Base-by-base conservation (phyloP, 176 grass and related monocot species). In the Musa acuminata region DNA sequence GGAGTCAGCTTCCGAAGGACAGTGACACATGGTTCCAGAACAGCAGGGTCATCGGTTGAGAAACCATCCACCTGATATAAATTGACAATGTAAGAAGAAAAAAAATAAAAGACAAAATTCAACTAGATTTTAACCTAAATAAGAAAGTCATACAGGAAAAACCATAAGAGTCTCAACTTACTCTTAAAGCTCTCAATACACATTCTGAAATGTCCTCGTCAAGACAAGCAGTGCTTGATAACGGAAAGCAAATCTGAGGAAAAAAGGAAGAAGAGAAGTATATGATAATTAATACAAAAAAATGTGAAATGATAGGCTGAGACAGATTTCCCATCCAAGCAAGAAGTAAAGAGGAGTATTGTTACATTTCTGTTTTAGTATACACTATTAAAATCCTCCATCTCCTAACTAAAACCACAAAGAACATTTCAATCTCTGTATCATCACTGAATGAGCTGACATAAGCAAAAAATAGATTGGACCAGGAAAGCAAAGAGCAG, bases 171-270 rank as follows among this genome's bases (percentile, higher is more conserved):
- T 58, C 35, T 24, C 52, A 80, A 35, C 82, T 93, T 76, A 89
- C 94, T 85, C 81, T 90, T 89, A 98, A 81, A 75, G 72, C 74
- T 82, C 62, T 86, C 55, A 82, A n/a, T 64, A 97, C 53, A 79
- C 75, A 78, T 53, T 89, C 69, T 4, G 55, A 65, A 16, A 65
- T 80, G 29, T 89, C 76, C 58, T 67, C 79, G 75, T 76, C 84
- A 84, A 91, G 23, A 60, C 83, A 73, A 66, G 72, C 57, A 78
- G 50, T 11, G 76, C 76, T 84, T 79, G 87, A 69, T 26, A 20
- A 73, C 16, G 69, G 79, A 70, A 87, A 65, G 17, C 83, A 82
- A 82, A 91, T 82, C 94, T 98, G 49, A 11, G 80, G 8, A 22
- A 75, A 25, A 55, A 13, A 73, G 77, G 8, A 76, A 71, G 11